Evolutionary conservation across 1,139 yeast genomes (phyloP).

Genomic region (Meyerozyma elateridarum): DNA sequence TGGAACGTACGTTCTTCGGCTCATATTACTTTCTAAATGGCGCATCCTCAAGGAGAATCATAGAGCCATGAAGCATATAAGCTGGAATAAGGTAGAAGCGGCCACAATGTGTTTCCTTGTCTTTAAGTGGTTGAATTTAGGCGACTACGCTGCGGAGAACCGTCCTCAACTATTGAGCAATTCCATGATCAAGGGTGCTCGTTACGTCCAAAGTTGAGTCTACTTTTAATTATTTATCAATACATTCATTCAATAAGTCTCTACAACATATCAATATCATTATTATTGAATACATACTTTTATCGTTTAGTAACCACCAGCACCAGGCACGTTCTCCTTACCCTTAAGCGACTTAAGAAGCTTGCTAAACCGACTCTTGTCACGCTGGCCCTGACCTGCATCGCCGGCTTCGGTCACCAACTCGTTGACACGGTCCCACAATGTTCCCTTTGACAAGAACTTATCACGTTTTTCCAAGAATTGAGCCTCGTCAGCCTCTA

Average conservation of each 20-base stretch:
- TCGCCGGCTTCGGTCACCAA: constrained; percentile 43
- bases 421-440: constrained; percentile 81
- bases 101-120: constrained; percentile 34
- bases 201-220: constrained; percentile 10
- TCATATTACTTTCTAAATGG: constrained; percentile 40
- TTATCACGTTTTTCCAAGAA: constrained; percentile 76
- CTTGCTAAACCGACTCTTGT: constrained; percentile 22
- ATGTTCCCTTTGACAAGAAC: constrained; percentile 69
- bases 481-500: constrained; percentile 63
- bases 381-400: constrained; percentile 18
- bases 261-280: not conserved
- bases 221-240: too few species aligned
- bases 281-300: not conserved
- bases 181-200: constrained; percentile 11
- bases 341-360: constrained; percentile 26
- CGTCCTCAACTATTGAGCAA: constrained; percentile 6
- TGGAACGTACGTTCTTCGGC: constrained; percentile 31
- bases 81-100: constrained; percentile 36
- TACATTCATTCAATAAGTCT: too few species aligned
- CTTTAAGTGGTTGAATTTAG: constrained; percentile 37
- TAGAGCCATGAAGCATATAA: constrained; percentile 20
- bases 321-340: constrained; percentile 26
- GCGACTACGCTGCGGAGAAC: constrained; percentile 25
- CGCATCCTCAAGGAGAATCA: constrained; percentile 38
- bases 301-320: constrained; percentile 20